Evolutionary conservation across 192 early-diverging fungal genomes (phyloP).

Genomic region (Coemansia sp.): DNA sequence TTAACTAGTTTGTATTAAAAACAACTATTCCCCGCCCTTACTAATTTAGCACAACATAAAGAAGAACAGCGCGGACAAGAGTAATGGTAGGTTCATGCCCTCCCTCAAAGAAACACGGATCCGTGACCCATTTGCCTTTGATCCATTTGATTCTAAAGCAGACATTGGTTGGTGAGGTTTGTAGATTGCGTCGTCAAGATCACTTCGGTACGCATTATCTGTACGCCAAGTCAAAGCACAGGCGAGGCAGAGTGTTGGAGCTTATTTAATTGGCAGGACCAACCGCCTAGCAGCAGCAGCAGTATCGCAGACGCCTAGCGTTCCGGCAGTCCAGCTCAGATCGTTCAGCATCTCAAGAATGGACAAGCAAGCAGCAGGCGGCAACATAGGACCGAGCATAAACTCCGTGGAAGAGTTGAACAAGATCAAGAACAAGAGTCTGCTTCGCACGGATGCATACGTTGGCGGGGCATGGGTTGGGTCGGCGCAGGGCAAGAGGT

Average conservation of each 20-base stretch:
- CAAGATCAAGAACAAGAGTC: conserved; percentile 62
- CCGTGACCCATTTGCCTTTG: too few species aligned
- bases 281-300: not conserved
- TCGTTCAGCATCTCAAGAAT: not conserved
- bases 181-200: not conserved
- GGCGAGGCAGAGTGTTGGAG: not conserved
- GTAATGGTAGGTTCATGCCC: too few species aligned
- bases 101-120: not conserved
- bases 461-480: conserved; percentile 62
- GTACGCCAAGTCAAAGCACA: not conserved
- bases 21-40: too few species aligned
- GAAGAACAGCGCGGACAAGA: too few species aligned
- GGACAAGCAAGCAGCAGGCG: not conserved
- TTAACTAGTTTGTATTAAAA: too few species aligned
- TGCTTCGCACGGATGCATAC: conserved; percentile 59
- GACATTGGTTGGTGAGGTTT: too few species aligned
- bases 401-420: conserved; percentile 26
- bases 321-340: not conserved
- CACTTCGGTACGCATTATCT: not conserved
- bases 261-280: not conserved
- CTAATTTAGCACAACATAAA: too few species aligned
- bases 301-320: not conserved
- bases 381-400: conserved; percentile 6
- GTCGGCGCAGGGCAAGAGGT: conserved; percentile 46
- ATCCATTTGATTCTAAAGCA: not conserved